Conservation (phyloP, 805 yeast genomes). For the Yamadazyma ubonensis region DNA sequence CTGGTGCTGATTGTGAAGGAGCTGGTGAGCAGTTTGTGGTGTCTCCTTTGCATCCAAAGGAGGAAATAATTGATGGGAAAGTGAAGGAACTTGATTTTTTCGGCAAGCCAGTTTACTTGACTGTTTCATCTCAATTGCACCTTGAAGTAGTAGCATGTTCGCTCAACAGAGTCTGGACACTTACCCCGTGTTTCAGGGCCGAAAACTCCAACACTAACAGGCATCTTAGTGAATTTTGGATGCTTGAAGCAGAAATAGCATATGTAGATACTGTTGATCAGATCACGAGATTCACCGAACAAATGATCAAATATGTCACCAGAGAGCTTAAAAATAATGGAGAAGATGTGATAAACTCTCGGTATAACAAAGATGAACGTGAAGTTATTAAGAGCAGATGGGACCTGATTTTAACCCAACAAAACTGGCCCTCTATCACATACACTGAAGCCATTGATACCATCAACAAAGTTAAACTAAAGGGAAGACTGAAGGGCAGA, state of each 20-base stretch:
- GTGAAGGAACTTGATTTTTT: conserved; percentile 45
- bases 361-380: conserved; percentile 38
- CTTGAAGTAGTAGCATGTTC: conserved; percentile 78
- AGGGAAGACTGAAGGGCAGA: conserved; percentile 33
- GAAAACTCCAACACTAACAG: conserved; percentile 89
- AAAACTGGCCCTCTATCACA: conserved; percentile 67
- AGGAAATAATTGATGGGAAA: conserved; percentile 17
- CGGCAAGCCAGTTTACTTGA: conserved; percentile 65
- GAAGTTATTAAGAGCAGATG: conserved; percentile 52
- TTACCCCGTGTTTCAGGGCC: conserved; percentile 92
- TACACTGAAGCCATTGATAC: conserved; percentile 73
- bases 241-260: conserved; percentile 90
- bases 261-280: conserved; percentile 58
- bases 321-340: conserved; percentile 8
- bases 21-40: conserved; percentile 87
- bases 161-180: conserved; percentile 77
- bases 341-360: conserved; percentile 32
- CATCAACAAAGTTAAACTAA: conserved; percentile 28
- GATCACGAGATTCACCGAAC: conserved; percentile 65
- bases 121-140: conserved; percentile 93
- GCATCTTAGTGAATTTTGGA: conserved; percentile 95
- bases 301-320: conserved; percentile 58
- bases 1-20: conserved; percentile 94
- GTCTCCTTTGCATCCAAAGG: conserved; percentile 25
- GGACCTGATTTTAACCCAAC: conserved; percentile 45